Evolutionary conservation across 1,284 basidiomycete genomes (phyloP).

Genomic region (Cryptococcus hybrid): DNA sequence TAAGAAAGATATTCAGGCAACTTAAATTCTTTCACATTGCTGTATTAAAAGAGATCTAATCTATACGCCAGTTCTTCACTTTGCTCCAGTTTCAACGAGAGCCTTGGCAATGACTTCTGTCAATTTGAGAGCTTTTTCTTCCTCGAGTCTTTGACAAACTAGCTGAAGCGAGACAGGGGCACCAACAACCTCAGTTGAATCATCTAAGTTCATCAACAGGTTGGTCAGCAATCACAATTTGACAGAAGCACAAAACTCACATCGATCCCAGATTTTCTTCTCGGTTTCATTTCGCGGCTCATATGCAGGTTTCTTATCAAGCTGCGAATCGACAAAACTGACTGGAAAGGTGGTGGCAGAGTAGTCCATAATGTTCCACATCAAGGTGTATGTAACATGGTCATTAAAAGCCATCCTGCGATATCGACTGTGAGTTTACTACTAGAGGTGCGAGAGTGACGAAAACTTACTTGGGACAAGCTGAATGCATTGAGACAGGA

Average conservation of each 20-base stretch:
- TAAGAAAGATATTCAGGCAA: too few relatives aligned
- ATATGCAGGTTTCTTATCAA: conserved; percentile 51
- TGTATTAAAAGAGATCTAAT: too few relatives aligned
- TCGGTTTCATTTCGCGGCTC: conserved; percentile 56
- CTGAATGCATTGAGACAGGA: conserved; percentile 28
- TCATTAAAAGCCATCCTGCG: conserved; percentile 20
- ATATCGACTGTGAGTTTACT: neutral
- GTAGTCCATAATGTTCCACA: conserved; percentile 42
- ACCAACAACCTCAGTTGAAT: conserved; percentile 58
- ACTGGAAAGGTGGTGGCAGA: conserved; percentile 63
- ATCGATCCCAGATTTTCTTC: conserved; percentile 56
- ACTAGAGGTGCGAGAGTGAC: too few relatives aligned
- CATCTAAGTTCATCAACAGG: conserved; percentile 51
- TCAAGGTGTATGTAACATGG: conserved; percentile 36
- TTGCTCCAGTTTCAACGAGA: conserved; percentile 24
- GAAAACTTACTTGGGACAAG: conserved; percentile 22
- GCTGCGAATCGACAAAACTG: conserved; percentile 56
- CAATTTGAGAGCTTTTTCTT: conserved; percentile 39
- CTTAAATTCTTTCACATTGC: too few relatives aligned
- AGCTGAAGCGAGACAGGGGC: conserved; percentile 55
- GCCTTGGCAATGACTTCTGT: conserved; percentile 49
- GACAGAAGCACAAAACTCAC: conserved; percentile 48
- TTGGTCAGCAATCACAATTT: neutral
- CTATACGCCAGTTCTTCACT: too few relatives aligned
- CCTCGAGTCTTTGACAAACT: conserved; percentile 57